phyloP scores from a whole-genome alignment of 2,329 filamentous ascomycete species.

The Aspergillus ustus region DNA sequence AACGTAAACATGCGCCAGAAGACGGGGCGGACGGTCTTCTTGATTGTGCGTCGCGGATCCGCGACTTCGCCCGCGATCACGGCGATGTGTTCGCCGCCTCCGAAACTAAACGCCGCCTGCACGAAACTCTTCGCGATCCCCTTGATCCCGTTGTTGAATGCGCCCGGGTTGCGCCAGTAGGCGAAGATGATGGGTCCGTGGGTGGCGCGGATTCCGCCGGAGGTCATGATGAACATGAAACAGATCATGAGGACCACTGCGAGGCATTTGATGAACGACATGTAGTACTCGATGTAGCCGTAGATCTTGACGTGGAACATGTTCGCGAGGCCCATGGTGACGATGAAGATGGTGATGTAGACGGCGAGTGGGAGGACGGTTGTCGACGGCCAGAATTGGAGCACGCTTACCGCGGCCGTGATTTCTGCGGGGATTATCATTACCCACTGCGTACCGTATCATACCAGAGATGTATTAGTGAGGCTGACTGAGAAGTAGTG shows the following conservation, averaged over 20 bases:
- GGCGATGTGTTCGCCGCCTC: slow-evolving; percentile 37
- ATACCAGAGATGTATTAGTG: not conserved
- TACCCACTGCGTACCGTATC: no score
- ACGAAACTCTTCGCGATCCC: slow-evolving; percentile 41
- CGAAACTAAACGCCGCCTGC: slow-evolving; percentile 41
- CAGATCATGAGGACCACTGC: slow-evolving; percentile 39
- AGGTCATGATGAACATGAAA: slow-evolving; percentile 43
- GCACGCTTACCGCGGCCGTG: slow-evolving; percentile 38
- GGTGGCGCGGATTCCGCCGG: slow-evolving; percentile 37
- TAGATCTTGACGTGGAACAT: slow-evolving; percentile 35
- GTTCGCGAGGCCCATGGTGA: slow-evolving; percentile 33
- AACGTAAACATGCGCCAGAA: slow-evolving; percentile 43
- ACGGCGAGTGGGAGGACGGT: slow-evolving; percentile 34
- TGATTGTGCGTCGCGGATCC: slow-evolving; percentile 35
- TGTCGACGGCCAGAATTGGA: slow-evolving; percentile 37
- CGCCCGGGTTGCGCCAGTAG: slow-evolving; percentile 34
- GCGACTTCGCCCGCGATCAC: slow-evolving; percentile 39
- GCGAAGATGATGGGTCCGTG: slow-evolving; percentile 39
- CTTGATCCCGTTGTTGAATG: slow-evolving; percentile 39
- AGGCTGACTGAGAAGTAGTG: slow-evolving; percentile 24
- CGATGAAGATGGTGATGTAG: slow-evolving; percentile 40
- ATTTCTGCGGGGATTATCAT: slow-evolving; percentile 35
- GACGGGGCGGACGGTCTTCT: slow-evolving; percentile 36
- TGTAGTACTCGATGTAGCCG: slow-evolving; percentile 27
- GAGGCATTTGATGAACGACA: slow-evolving; percentile 38